phyloP scores from a whole-genome alignment of 225 moss, liverwort and hornwort species.

The Ulota crispa region DNA sequence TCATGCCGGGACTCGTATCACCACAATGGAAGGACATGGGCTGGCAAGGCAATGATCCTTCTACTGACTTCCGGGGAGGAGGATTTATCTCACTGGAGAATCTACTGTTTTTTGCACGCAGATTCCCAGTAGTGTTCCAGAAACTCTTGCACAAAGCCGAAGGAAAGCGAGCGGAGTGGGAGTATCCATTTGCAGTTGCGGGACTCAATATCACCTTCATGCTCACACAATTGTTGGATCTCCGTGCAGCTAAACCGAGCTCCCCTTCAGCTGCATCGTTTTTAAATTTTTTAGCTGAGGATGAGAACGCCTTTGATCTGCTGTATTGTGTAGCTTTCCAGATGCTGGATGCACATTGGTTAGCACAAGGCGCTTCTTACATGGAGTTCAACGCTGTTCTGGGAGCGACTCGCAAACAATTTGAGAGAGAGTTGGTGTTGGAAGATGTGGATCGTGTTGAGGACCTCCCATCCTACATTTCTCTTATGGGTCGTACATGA shows the following conservation, averaged over 20 bases:
- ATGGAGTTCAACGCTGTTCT: conserved; percentile 97
- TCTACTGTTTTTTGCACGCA: conserved; percentile 70
- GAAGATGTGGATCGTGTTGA: conserved; percentile 87
- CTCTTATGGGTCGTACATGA: conserved; percentile 36
- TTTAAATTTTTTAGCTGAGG: conserved; percentile 70
- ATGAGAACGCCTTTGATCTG: conserved; percentile 85
- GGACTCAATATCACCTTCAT: conserved; percentile 93
- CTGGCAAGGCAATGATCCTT: conserved; percentile 94
- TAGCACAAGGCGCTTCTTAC: conserved; percentile 85
- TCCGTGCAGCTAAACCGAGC: conserved; percentile 67
- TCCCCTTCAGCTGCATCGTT: conserved; percentile 64
- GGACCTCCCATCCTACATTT: conserved; percentile 79
- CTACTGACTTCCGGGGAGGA: conserved; percentile 92
- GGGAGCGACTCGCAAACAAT: conserved; percentile 75
- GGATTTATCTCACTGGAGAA: conserved; percentile 90
- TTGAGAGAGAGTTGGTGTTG: conserved; percentile 77
- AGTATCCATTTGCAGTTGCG: conserved; percentile 95
- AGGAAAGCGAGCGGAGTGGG: conserved; percentile 92
- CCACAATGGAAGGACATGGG: conserved; percentile 99
- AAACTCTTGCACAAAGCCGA: conserved; percentile 81
- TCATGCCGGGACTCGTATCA: conserved; percentile 78
- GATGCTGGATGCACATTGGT: conserved; percentile 95
- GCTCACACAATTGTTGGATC: conserved; percentile 94
- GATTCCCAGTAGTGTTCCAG: conserved; percentile 69
- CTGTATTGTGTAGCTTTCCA: conserved; percentile 90